phyloP scores from a whole-genome alignment of 2,329 filamentous ascomycete species.

The Macroventuria anomochaeta region DNA sequence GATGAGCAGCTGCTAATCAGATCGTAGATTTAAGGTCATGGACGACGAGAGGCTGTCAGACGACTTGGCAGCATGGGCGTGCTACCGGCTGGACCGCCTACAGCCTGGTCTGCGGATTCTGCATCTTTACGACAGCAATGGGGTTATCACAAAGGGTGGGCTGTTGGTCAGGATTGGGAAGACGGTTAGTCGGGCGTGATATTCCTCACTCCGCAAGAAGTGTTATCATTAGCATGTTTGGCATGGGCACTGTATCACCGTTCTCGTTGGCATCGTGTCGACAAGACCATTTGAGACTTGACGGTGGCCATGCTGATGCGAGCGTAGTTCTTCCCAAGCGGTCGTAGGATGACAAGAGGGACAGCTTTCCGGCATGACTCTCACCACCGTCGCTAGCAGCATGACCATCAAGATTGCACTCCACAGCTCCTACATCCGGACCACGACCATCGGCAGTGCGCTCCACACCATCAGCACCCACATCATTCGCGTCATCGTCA shows the following conservation, averaged over 20 bases:
- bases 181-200: conserved; percentile 41
- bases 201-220: not conserved
- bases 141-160: conserved; percentile 69
- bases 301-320: conserved; percentile 11
- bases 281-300: no score
- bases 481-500: no score
- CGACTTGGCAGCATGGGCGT: conserved; percentile 84
- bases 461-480: no score
- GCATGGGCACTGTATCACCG: not conserved
- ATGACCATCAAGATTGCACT: not conserved
- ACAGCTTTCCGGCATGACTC: not conserved
- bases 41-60: conserved; percentile 82
- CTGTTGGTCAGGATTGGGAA: conserved; percentile 79
- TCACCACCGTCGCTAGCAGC: not conserved
- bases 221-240: not conserved
- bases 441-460: no score
- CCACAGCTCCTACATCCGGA: no score
- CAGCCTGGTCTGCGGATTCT: conserved; percentile 78
- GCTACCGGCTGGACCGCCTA: conserved; percentile 82
- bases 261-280: not conserved
- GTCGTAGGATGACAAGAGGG: conserved; percentile 11
- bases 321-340: conserved; percentile 21
- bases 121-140: conserved; percentile 73
- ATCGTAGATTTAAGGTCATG: conserved; percentile 76
- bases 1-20: not conserved